These are phyloP conservation scores for Russula brevipes DNA, from an alignment of 768 basidiomycete genomes.

Conservation along the genomic window DNA sequence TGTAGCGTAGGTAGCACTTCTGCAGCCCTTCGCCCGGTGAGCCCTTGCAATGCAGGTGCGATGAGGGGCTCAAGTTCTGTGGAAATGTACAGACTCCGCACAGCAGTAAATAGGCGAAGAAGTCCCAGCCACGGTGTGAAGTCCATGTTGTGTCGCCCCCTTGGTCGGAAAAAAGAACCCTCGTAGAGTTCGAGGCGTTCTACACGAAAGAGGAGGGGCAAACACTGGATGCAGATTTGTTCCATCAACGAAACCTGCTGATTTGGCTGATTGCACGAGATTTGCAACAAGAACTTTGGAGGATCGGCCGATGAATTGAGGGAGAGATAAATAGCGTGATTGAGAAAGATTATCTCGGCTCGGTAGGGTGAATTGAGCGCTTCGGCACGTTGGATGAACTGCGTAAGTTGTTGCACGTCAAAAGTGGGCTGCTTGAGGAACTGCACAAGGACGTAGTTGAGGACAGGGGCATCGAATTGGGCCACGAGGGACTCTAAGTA, in stretches of 20 bases:
- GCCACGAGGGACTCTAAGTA: not conserved
- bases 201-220: too few relatives aligned
- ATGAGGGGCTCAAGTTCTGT: not conserved
- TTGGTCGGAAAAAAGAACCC: too few relatives aligned
- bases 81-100: not conserved
- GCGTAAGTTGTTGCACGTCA: not conserved
- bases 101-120: not conserved
- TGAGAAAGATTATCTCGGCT: not conserved
- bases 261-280: not conserved
- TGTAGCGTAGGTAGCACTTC: not conserved
- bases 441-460: not conserved
- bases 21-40: not conserved
- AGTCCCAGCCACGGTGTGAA: not conserved
- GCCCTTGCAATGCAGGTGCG: not conserved
- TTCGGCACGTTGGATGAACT: not conserved
- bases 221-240: not conserved
- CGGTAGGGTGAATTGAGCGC: not conserved
- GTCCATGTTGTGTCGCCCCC: not conserved
- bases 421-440: not conserved
- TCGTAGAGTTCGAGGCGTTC: too few relatives aligned
- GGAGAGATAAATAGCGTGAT: not conserved
- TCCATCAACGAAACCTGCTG: not conserved
- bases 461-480: not conserved
- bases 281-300: not conserved
- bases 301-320: not conserved